Evolutionary conservation across 2,329 filamentous ascomycete species (phyloP).

Genomic region (Zymoseptoria tritici): DNA sequence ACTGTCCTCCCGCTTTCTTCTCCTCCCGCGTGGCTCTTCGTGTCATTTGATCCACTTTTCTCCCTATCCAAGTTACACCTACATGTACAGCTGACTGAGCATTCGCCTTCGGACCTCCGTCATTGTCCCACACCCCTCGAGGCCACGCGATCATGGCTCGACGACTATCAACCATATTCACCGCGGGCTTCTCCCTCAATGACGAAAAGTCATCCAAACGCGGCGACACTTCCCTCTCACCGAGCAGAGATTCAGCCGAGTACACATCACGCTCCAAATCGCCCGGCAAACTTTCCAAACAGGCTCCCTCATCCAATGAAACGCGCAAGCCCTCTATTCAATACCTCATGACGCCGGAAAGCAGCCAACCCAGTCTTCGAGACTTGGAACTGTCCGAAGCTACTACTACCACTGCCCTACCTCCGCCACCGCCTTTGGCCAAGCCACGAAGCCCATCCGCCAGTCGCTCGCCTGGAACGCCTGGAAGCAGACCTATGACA

Average conservation of each 20-base stretch:
- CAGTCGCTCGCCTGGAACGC: constrained; percentile 11
- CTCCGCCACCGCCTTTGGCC: constrained; percentile 13
- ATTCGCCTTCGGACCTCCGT: neutral
- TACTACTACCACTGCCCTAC: constrained; percentile 8
- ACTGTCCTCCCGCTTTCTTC: neutral
- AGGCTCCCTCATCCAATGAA: constrained; percentile 12
- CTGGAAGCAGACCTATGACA: constrained; percentile 17
- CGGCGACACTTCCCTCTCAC: constrained; percentile 7
- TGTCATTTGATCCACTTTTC: neutral
- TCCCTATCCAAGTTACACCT: neutral
- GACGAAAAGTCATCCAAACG: constrained; percentile 12
- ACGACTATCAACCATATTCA: constrained; percentile 19
- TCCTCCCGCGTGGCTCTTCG: neutral
- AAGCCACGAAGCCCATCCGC: constrained; percentile 16
- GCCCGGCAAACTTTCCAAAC: constrained; percentile 17
- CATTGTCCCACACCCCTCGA: neutral
- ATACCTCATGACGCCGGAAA: constrained; percentile 12
- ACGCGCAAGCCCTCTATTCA: constrained; percentile 12
- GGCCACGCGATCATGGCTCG: constrained; percentile 10
- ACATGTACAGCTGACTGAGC: neutral
- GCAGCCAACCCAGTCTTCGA: constrained; percentile 18
- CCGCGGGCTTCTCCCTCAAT: constrained; percentile 8
- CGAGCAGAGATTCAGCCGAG: constrained; percentile 10
- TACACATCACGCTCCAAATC: constrained; percentile 13
- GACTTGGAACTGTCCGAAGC: constrained; percentile 15